Conservation (phyloP, 352 stramenopile genomes). For the Phytopythium boreale region DNA sequence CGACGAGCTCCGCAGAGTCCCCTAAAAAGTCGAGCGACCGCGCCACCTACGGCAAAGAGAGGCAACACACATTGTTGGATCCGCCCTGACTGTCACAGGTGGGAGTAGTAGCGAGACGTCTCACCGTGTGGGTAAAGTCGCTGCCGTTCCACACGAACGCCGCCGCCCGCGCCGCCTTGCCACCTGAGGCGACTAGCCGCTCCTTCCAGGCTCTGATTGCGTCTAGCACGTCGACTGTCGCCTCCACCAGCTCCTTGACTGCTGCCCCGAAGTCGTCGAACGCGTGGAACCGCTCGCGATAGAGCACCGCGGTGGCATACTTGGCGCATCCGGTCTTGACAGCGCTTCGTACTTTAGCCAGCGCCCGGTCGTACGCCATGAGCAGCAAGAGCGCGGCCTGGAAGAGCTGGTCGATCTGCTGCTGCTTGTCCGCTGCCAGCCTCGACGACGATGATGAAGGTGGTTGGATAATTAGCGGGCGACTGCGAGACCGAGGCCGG, state of each 20-base stretch:
- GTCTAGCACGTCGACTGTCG: conserved; percentile 32
- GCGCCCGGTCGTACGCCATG: conserved; percentile 40
- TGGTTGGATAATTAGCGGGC: background rate
- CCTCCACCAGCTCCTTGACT: conserved; percentile 27
- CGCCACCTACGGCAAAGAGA: conserved; percentile 26
- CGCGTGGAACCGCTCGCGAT: conserved; percentile 56
- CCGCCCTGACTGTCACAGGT: background rate
- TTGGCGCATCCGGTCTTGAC: conserved; percentile 18
- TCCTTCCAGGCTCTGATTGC: conserved; percentile 38
- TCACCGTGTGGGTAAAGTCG: conserved; percentile 41
- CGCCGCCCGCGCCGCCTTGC: conserved; percentile 1
- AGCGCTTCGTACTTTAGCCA: conserved; percentile 10
- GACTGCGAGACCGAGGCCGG: conserved; percentile 9
- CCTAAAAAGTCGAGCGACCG: conserved; percentile 51
- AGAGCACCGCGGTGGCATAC: conserved; percentile 43
- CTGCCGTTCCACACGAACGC: conserved; percentile 57
- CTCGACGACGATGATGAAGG: background rate
- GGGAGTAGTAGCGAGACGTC: background rate
- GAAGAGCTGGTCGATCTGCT: conserved; percentile 28
- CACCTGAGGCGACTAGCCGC: background rate
- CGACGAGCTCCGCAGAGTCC: conserved; percentile 26
- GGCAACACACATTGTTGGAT: background rate
- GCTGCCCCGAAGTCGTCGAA: conserved; percentile 44
- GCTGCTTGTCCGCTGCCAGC: background rate
- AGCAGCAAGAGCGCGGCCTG: conserved; percentile 21